Base-by-base conservation (phyloP, 1,284 basidiomycete genomes). In the Calocybe gambosa region DNA sequence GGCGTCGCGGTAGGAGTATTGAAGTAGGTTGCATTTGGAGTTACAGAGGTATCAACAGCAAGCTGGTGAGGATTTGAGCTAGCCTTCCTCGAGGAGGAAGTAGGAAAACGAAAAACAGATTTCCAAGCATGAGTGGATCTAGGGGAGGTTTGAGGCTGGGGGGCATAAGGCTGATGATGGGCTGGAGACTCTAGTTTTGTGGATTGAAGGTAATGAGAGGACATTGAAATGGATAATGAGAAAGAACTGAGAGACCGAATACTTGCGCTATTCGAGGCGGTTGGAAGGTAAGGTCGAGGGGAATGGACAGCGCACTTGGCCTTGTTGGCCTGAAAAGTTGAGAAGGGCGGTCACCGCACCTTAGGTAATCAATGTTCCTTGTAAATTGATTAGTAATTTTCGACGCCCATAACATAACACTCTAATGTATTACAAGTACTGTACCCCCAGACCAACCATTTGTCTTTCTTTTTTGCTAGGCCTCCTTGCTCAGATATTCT, bases 91-190 rank as follows among this genome's bases (percentile, higher is more conserved):
- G 77, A 75, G 2, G 71, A 72, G 23, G 66, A 58, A 55, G 67
- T 73, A 18, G 70, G 67, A 52, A 82, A 69, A 47, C 78, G 75
- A 63, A 84, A 77, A 51, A 82, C 70, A 31, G 77, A 76, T 63
- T 78, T 82, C 81, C 81, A 84, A 47, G 58, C 46, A 44, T 58
- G 61, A 53, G 56, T 52, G 21, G 64, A 49, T 26, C 60, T 60
- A 36, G 64, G 58, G 48, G 63, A 60, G 35, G 61, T 55, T 42
- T 60, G 55, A 40, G 55, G 50, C 34, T 53, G 41, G 39, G 51
- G 33, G 12, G 55, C 42, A 41, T 52, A 52, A 38, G 45, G 48
- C 28, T 53, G 56, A 16, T 50, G 53, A 34, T 29, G 28, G 28
- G 50, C 19, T 40, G 52, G 49, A 46, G 55, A 49, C 42, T 49